Evolutionary conservation across 192 early-diverging fungal species (phyloP).

Genomic region (Phycomyces blakesleeanus): DNA sequence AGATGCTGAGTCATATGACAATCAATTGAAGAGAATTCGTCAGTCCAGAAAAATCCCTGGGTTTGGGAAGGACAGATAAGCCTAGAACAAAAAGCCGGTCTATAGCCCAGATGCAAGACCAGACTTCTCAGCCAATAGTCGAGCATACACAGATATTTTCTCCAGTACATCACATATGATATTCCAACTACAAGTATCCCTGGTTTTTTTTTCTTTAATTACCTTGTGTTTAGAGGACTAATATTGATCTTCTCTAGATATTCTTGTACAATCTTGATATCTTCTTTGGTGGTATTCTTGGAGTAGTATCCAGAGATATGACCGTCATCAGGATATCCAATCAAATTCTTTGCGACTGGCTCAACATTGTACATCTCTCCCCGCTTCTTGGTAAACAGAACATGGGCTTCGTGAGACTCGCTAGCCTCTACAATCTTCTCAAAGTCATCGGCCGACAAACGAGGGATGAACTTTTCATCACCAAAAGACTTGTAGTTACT

Average conservation of each 20-base stretch:
- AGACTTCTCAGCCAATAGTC: too few relatives aligned
- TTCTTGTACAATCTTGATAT: slow-evolving; percentile 39
- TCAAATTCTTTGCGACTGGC: slow-evolving; percentile 40
- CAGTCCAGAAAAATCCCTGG: too few relatives aligned
- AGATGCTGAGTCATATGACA: too few relatives aligned
- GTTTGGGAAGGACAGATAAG: too few relatives aligned
- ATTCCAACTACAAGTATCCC: background rate
- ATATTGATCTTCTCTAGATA: slow-evolving; percentile 32
- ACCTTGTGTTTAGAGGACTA: slow-evolving; percentile 31
- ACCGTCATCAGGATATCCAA: slow-evolving; percentile 59
- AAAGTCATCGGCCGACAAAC: slow-evolving; percentile 39
- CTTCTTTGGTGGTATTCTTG: slow-evolving; percentile 45
- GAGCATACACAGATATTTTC: too few relatives aligned
- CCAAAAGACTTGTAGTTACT: slow-evolving; percentile 62
- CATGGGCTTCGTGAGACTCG: slow-evolving; percentile 19
- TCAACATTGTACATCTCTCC: slow-evolving; percentile 38
- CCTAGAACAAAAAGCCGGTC: too few relatives aligned
- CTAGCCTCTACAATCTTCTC: slow-evolving; percentile 39
- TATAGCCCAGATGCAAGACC: too few relatives aligned
- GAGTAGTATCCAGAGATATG: slow-evolving; percentile 58
- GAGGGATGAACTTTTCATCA: slow-evolving; percentile 60
- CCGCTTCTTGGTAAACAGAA: slow-evolving; percentile 26
- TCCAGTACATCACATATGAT: too few relatives aligned
- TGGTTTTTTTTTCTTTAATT: slow-evolving; percentile 36
- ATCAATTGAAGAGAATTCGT: too few relatives aligned